Conservation (phyloP, 371 early-diverging fungal genomes). For the Rhizomucor pusillus region DNA sequence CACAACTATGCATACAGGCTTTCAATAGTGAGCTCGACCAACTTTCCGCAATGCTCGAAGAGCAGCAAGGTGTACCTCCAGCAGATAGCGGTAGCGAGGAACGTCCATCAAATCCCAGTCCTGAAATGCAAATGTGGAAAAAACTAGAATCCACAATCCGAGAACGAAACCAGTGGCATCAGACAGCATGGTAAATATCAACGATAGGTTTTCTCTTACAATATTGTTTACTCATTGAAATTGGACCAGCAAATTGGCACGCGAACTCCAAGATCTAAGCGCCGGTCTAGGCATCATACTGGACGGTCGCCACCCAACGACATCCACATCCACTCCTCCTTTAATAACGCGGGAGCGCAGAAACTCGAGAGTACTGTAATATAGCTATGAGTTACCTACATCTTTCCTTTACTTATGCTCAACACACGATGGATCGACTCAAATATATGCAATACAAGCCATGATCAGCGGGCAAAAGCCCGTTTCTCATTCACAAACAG, state of each 20-base stretch:
- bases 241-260: constrained; percentile 14
- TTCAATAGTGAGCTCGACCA: constrained; percentile 26
- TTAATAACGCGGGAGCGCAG: too few species aligned
- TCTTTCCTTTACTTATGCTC: too few species aligned
- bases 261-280: constrained; percentile 14
- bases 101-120: constrained; percentile 26
- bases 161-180: constrained; percentile 40
- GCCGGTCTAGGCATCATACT: constrained; percentile 1
- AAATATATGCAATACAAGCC: too few species aligned
- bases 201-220: background rate
- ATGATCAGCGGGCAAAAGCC: too few species aligned
- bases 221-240: background rate
- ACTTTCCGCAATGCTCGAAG: constrained; percentile 3
- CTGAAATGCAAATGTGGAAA: constrained; percentile 25
- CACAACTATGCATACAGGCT: constrained; percentile 8
- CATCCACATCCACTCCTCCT: too few species aligned
- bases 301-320: background rate
- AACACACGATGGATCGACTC: too few species aligned
- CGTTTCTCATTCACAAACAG: too few species aligned
- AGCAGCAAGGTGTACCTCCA: background rate
- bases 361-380: too few species aligned
- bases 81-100: constrained; percentile 1
- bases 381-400: too few species aligned
- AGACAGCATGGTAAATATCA: constrained; percentile 29
- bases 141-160: constrained; percentile 26